A percentile compares a stretch with the other conserved stretches of the same genome.
phyloP scores from a whole-genome alignment of 441 rosid species.

The Omphalea diandra region DNA sequence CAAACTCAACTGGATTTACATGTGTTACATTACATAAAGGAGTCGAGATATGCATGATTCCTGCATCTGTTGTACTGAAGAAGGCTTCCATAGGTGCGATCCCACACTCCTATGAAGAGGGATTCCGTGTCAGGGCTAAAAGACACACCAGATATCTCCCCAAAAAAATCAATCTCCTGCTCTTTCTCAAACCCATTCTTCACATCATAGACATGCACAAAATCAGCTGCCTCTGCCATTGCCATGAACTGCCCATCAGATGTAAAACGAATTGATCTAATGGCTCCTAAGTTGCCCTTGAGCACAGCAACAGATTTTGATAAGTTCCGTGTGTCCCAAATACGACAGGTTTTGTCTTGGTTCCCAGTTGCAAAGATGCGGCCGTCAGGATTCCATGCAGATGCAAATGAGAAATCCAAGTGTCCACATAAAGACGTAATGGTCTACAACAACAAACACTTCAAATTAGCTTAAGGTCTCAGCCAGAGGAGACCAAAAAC shows the following conservation, averaged over 20 bases:
- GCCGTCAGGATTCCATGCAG: conserved; percentile 65
- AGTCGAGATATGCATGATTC: conserved; percentile 39
- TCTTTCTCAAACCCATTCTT: conserved; percentile 49
- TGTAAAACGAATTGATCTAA: conserved; percentile 46
- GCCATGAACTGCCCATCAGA: conserved; percentile 58
- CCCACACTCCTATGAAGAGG: conserved; percentile 55
- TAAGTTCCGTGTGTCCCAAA: conserved; percentile 53
- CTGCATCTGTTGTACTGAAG: conserved; percentile 50
- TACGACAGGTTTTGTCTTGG: conserved; percentile 58
- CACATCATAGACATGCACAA: conserved; percentile 52
- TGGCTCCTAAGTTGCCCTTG: conserved; percentile 59
- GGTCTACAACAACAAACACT: conserved; percentile 31
- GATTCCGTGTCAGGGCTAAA: conserved; percentile 62
- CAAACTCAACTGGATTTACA: conserved; percentile 9
- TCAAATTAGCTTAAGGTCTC: conserved; percentile 11
- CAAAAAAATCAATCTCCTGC: conserved; percentile 62
- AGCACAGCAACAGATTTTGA: conserved; percentile 53
- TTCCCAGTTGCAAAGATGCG: conserved; percentile 58
- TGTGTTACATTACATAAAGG: conserved; percentile 32
- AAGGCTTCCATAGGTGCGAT: conserved; percentile 64
- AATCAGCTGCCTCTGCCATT: conserved; percentile 61
- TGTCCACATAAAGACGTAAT: conserved; percentile 42
- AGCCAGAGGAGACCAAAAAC: too few relatives aligned
- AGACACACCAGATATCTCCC: conserved; percentile 56
- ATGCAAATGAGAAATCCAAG: conserved; percentile 58